Evolutionary conservation across 2,329 filamentous ascomycete genomes (phyloP).

Genomic region (Scedosporium apiospermum): DNA sequence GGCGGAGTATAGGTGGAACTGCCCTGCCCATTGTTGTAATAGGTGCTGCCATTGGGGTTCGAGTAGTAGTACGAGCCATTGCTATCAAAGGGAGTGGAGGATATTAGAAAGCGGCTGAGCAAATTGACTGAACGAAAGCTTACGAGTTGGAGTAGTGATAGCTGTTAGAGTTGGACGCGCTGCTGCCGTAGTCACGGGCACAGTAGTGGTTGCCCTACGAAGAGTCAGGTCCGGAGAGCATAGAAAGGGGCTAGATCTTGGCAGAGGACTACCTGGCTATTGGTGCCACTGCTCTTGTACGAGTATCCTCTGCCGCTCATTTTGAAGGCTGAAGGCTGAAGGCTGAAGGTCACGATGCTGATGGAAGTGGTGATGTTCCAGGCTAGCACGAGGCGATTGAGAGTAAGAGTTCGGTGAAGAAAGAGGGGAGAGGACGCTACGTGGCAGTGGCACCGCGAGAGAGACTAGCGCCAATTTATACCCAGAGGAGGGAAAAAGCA

Average conservation of each 20-base stretch:
- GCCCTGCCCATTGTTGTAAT: constrained; percentile 54
- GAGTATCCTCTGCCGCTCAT: constrained; percentile 22
- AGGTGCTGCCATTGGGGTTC: constrained; percentile 59
- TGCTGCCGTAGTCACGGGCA: constrained; percentile 51
- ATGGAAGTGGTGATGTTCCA: neutral
- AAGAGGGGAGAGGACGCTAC: no score
- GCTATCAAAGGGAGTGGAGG: constrained; percentile 11
- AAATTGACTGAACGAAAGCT: constrained; percentile 13
- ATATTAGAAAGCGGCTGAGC: neutral
- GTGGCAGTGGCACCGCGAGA: no score
- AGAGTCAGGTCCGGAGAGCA: neutral
- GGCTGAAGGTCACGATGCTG: no score
- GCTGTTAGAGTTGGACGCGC: constrained; percentile 44
- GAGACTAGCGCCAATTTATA: no score
- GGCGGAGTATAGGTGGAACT: constrained; percentile 51
- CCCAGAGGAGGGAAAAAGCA: no score
- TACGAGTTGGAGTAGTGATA: constrained; percentile 61
- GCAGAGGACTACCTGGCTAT: constrained; percentile 41
- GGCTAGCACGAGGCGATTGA: no score
- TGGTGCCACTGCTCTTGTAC: constrained; percentile 47
- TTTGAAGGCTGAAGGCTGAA: neutral
- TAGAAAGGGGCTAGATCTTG: neutral
- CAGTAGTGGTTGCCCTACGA: constrained; percentile 59
- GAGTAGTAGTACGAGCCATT: constrained; percentile 66
- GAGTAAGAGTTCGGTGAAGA: no score